These are phyloP conservation scores for Blepharisma stoltei DNA, from an alignment of 73 alveolate genomes.

Conservation along the genomic window DNA sequence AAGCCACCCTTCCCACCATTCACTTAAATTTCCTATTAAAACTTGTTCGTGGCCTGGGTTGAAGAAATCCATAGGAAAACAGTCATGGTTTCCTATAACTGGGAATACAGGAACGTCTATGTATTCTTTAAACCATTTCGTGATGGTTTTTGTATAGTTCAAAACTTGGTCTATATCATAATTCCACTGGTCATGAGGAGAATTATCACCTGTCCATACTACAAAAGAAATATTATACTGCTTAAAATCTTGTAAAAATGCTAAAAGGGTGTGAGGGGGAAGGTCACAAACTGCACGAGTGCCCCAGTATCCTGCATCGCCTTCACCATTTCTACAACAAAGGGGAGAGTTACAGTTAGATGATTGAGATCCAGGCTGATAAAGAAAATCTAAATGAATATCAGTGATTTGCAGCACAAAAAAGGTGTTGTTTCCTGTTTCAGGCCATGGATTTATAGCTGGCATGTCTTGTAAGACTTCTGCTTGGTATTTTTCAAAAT, in stretches of 20 bases:
- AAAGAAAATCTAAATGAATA: not conserved
- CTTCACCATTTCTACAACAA: not conserved
- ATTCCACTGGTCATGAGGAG: not conserved
- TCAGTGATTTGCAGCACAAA: not conserved
- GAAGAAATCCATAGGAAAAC: not conserved
- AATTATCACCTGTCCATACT: constrained; percentile 24
- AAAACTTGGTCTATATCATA: no score
- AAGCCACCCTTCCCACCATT: constrained; percentile 5
- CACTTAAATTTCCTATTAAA: no score
- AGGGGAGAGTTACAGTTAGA: not conserved
- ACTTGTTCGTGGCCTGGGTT: not conserved
- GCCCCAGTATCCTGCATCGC: no score
- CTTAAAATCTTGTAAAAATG: not conserved
- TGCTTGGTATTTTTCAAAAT: constrained; percentile 13
- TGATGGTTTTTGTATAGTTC: no score
- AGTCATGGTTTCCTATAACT: not conserved
- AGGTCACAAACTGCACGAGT: not conserved
- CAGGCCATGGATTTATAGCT: not conserved
- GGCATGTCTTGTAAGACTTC: not conserved
- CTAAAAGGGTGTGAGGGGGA: not conserved
- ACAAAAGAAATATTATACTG: not conserved
- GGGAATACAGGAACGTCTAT: constrained; percentile 13
- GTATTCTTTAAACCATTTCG: not conserved
- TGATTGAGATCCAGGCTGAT: not conserved
- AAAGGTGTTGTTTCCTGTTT: not conserved